phyloP scores from a whole-genome alignment of 2,329 filamentous ascomycete genomes.

The Fusarium mexicanum region DNA sequence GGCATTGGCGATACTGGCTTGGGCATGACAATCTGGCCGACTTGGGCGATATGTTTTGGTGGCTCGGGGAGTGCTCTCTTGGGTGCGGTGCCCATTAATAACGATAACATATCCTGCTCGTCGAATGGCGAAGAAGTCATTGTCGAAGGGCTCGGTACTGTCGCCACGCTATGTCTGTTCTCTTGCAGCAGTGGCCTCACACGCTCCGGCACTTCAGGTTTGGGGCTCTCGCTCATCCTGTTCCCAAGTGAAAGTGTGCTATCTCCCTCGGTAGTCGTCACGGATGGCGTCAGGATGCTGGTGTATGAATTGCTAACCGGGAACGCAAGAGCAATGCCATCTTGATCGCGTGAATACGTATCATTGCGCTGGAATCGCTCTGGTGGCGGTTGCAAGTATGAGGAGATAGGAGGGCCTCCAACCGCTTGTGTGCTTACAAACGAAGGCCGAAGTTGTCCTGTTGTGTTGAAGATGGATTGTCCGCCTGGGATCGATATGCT shows the following conservation, averaged over 20 bases:
- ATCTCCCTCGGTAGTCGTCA: constrained; percentile 36
- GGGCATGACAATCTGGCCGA: constrained; percentile 43
- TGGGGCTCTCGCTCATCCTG: constrained; percentile 20
- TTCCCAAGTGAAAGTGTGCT: constrained; percentile 14
- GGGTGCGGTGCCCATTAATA: constrained; percentile 41
- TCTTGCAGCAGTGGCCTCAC: constrained; percentile 4
- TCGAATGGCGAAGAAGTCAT: constrained; percentile 47
- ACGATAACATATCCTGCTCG: constrained; percentile 47
- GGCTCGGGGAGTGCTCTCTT: constrained; percentile 45
- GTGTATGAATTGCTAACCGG: constrained; percentile 38
- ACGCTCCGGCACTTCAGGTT: constrained; percentile 9
- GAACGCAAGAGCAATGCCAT: constrained; percentile 34
- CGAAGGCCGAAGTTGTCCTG: constrained; percentile 31
- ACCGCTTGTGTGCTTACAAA: constrained; percentile 41
- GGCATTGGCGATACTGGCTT: constrained; percentile 44
- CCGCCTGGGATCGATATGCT: constrained; percentile 27
- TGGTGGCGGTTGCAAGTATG: constrained; percentile 30
- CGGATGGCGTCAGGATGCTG: constrained; percentile 41
- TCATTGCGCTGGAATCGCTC: constrained; percentile 21
- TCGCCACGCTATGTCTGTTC: constrained; percentile 23
- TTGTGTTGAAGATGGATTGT: constrained; percentile 15
- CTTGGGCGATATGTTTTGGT: constrained; percentile 41
- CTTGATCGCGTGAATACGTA: constrained; percentile 15
- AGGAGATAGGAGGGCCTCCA: constrained; percentile 30
- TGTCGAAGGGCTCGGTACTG: constrained; percentile 30